Percentiles rank a stretch among this genome's conserved stretches.
Conservation (phyloP, 768 basidiomycete genomes). For the Botryobasidium botryosum region DNA sequence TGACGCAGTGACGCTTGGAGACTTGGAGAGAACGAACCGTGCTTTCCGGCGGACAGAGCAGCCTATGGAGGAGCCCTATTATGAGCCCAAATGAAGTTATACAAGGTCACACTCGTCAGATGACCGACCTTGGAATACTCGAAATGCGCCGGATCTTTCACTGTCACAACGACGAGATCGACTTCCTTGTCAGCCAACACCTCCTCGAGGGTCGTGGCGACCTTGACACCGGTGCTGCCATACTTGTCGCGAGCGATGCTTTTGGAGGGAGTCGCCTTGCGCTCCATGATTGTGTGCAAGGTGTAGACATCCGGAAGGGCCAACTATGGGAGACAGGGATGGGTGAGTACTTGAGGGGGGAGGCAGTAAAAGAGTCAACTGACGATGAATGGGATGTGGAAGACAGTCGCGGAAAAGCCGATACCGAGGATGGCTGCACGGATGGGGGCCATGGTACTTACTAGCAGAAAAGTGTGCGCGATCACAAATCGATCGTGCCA, state of each 20-base stretch:
- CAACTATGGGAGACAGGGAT: neutral
- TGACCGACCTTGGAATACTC: slow-evolving; percentile 8
- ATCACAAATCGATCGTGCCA: too few species aligned
- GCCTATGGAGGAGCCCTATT: neutral
- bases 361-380: neutral
- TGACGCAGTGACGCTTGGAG: too few species aligned
- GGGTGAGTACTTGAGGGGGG: neutral
- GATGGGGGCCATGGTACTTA: slow-evolving; percentile 8
- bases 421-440: slow-evolving; percentile 10
- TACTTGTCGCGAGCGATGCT: slow-evolving; percentile 9
- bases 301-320: slow-evolving; percentile 10
- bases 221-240: slow-evolving; percentile 7
- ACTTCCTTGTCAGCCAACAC: slow-evolving; percentile 8
- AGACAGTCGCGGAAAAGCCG: slow-evolving; percentile 11
- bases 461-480: too few species aligned
- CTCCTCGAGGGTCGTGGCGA: slow-evolving; percentile 11
- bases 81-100: too few species aligned
- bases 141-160: slow-evolving; percentile 11
- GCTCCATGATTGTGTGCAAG: slow-evolving; percentile 12
- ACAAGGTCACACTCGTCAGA: neutral
- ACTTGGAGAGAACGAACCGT: too few species aligned
- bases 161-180: slow-evolving; percentile 9
- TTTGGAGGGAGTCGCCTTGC: slow-evolving; percentile 7
- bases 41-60: slow-evolving; percentile 7
- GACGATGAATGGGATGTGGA: slow-evolving; percentile 13